Base-by-base conservation (phyloP, 305 asterid species). In the Solanum hybrid region DNA sequence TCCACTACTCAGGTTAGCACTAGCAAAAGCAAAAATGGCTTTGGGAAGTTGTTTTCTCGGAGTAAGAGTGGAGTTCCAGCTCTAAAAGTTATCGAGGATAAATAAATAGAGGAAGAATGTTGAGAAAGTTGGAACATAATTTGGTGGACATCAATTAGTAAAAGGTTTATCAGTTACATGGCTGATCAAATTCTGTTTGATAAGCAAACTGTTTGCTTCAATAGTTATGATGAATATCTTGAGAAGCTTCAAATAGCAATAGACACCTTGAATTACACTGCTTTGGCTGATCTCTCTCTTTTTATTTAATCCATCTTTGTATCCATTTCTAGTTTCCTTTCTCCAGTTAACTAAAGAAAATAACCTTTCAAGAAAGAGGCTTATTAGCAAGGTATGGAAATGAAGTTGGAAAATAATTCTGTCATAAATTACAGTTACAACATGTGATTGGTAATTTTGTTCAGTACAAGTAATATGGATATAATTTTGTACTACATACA, bases 11-110 rank as follows among this genome's bases (percentile, higher is more conserved):
- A 91, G 51, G 89, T 79, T 10, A 88, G 70, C 31, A 22, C 91
- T 89, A 90, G 90, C 81, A 94, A 89, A 92, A 91, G 91, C 83
- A 91, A 94, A 91, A 95, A 93, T 89, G 94, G 96, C 87, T 95
- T 95, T 45, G 96, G 94, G 86, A 93, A 93, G 57, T 89, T 95
- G 89, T 95, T 96, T 89, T 92, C 94, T 38, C 91, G 94, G 87
- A 93, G 96, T 89, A 94, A 91, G 94, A 93, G 91, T 6, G 94
- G 92, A 24, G 27, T 79, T 41, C 15, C 96, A 95, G 89, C 85
- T 89, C 41, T 94, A 90, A 89, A 91, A 83, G 75, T 45, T 45
- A 45, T 29, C 0, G 88, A 45, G 39, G 87, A 89, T 90, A 83
- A 83, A 27, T 83, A 83, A 83, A 45, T 29, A 45, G 88, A 45